Percentiles rank a stretch among this genome's conserved stretches.
Evolutionary conservation across 176 grass and related monocot genomes (phyloP).

Genomic region (Raddia distichophylla): DNA sequence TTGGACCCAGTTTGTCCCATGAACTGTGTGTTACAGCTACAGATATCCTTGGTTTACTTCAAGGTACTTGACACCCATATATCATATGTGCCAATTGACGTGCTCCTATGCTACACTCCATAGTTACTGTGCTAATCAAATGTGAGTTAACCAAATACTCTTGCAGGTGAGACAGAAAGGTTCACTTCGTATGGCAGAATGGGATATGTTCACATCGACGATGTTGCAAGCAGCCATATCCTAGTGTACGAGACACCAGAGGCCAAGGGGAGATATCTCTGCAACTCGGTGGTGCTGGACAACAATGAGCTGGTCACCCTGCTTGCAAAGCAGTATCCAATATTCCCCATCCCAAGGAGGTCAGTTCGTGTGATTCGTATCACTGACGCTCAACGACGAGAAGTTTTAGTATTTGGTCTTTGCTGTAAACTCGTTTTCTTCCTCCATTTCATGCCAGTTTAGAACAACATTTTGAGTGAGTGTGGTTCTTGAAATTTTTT

Average conservation of each 20-base stretch:
- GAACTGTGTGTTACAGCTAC: constrained; percentile 77
- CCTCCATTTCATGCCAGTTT: neutral
- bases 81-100: neutral
- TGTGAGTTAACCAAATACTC: neutral
- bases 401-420: neutral
- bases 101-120: neutral
- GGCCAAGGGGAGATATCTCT: constrained; percentile 75
- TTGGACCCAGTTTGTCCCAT: constrained; percentile 75
- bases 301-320: constrained; percentile 60
- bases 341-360: constrained; percentile 73
- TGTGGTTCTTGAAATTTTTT: neutral
- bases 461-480: neutral
- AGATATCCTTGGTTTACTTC: constrained; percentile 76
- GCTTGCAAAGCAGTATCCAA: constrained; percentile 67
- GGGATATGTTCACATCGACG: constrained; percentile 95
- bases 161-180: constrained; percentile 72
- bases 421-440: neutral
- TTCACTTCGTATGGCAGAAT: constrained; percentile 86
- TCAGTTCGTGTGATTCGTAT: constrained; percentile 33
- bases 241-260: constrained; percentile 72
- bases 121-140: neutral
- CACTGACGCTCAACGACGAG: neutral
- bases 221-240: constrained; percentile 80
- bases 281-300: constrained; percentile 75
- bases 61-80: constrained; percentile 46